Evolutionary conservation across 2,329 filamentous ascomycete species (phyloP).

Genomic region (Leptographium procerum): DNA sequence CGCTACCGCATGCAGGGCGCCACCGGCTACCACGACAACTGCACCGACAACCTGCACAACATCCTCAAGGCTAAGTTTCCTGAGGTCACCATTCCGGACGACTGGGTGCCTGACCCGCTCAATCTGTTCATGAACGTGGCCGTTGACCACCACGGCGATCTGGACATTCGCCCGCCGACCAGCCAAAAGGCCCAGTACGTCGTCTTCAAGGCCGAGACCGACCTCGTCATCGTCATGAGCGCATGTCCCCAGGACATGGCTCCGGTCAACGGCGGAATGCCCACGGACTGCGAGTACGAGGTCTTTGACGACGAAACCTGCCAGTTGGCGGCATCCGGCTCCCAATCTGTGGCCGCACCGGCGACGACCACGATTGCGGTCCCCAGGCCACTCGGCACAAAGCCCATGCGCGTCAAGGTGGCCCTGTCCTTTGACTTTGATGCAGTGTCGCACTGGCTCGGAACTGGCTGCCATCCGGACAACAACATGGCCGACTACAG

Average conservation of each 20-base stretch:
- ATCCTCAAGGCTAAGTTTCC: slow-evolving; percentile 18
- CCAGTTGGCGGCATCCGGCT: neutral
- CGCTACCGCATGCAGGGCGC: slow-evolving; percentile 25
- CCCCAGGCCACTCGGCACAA: neutral
- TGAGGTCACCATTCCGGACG: slow-evolving; percentile 15
- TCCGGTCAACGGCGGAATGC: slow-evolving; percentile 23
- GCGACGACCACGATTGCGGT: neutral
- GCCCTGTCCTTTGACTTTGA: slow-evolving; percentile 36
- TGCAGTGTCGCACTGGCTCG: slow-evolving; percentile 40
- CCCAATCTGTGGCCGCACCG: neutral
- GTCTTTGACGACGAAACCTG: slow-evolving; percentile 2
- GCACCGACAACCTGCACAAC: slow-evolving; percentile 25
- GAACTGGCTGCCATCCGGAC: slow-evolving; percentile 36
- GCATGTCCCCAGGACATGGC: slow-evolving; percentile 29
- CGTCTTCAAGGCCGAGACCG: slow-evolving; percentile 21
- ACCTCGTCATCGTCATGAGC: slow-evolving; percentile 28
- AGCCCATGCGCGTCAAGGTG: slow-evolving; percentile 16
- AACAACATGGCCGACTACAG: slow-evolving; percentile 38
- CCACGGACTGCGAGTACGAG: slow-evolving; percentile 21
- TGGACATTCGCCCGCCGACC: slow-evolving; percentile 21
- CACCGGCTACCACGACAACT: slow-evolving; percentile 27
- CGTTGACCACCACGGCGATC: slow-evolving; percentile 20
- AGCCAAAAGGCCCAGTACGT: slow-evolving; percentile 24
- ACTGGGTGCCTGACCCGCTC: slow-evolving; percentile 27
- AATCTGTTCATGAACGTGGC: slow-evolving; percentile 33